phyloP scores from a whole-genome alignment of 148 eudicot species.

The Polygonum maritimum region DNA sequence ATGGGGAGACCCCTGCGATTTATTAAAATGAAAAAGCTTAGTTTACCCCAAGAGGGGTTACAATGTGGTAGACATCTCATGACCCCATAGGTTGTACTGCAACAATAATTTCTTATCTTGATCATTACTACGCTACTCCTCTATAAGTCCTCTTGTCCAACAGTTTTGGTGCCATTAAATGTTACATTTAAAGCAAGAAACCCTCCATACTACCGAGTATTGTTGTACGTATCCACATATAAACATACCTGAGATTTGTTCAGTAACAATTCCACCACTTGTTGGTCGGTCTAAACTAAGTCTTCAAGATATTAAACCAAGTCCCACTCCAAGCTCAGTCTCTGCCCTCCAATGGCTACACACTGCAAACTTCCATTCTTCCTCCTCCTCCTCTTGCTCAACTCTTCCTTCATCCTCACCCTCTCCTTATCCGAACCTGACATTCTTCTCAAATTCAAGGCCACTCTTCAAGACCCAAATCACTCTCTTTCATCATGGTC shows the following conservation, averaged over 20 bases:
- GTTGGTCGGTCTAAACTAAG: no score
- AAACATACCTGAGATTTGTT: background rate
- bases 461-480: slow-evolving; percentile 57
- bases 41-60: no score
- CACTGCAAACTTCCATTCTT: slow-evolving; percentile 19
- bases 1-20: no score
- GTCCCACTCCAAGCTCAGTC: slow-evolving; percentile 13
- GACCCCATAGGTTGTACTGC: background rate
- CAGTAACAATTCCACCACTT: no score
- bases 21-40: no score
- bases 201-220: background rate
- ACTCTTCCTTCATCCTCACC: slow-evolving; percentile 16
- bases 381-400: slow-evolving; percentile 18
- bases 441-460: slow-evolving; percentile 58
- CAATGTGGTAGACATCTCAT: background rate
- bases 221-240: no score
- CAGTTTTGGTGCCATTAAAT: background rate
- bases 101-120: background rate
- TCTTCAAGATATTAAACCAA: background rate
- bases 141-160: background rate
- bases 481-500: slow-evolving; percentile 63
- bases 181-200: background rate
- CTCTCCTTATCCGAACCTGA: slow-evolving; percentile 39
- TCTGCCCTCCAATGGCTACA: slow-evolving; percentile 56
- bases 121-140: background rate